Evolutionary conservation across 2,329 filamentous ascomycete genomes (phyloP), one percentile per base, ranked within the genome.

Genomic region (Exophiala calicioides): DNA sequence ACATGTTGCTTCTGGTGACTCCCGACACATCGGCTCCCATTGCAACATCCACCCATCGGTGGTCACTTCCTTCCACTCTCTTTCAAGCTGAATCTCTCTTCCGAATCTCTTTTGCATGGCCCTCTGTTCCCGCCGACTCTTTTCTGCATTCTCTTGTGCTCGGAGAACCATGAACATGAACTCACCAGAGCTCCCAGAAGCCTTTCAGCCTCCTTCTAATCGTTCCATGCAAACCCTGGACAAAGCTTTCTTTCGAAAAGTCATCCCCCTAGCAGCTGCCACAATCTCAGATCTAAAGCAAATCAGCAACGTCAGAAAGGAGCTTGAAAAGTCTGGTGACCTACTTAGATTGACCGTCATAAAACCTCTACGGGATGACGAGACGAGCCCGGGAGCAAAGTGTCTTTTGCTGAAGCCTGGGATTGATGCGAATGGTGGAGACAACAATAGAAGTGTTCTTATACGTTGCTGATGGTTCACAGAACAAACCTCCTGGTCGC

Each of bases 141-240:
- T 27, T 9, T 21, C 26, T n/a, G 31, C 5, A 3, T 16, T 43
- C 20, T 13, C 27, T 31, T 26, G 30, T n/a, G 34, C 37, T 16
- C 21, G 8, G 12, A 49, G 33, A 40, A 55, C 39, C 29, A 43
- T 52, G 41, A 58, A 48, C 16, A 57, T 60, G 55, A 55, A 54
- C 30, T 48, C 56, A 13, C 13, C 49, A 18, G 52, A 46, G 13
- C 52, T 65, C 52, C 57, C 64, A 51, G 61, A 58, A 40, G 81
- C 83, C 78, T 88, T 95, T 67, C 82, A 84, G 56, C 88, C 90
- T 35, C 90, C 90, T 18, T 75, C 90, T 50, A 85, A 91, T 60
- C 85, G 87, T 66, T 83, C 85, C 50, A 87, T 88, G 73, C 83
- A 83, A 63, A 79, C 80, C 38, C 81, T 98, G 55, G 90, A 98